Evolutionary conservation across 805 yeast genomes (phyloP), one percentile per base, ranked within the genome.

Genomic region (Candida broadrunensis): DNA sequence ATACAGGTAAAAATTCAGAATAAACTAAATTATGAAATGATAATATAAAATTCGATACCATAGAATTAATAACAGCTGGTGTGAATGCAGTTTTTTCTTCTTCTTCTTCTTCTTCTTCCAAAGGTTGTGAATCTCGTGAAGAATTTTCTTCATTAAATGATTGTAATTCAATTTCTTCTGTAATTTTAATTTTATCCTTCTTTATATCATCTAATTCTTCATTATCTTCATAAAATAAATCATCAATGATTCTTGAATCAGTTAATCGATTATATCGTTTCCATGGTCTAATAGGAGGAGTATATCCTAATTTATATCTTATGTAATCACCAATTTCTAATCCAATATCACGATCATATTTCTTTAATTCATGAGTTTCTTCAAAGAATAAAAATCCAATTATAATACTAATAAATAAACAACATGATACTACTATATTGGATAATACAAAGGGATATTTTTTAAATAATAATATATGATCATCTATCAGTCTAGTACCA

Each of bases 1-100:
- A 73, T 3, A 80, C 70, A 1, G 85, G 84, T 32, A 79, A 48
- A 38, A 80, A 74, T 53, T 78, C 82, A 33, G 73, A 72, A 51
- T 61, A 74, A 4, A 75, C 78, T 12, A 72, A 60, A 9, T 62
- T 50, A 51, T 75, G 80, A 37, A 75, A 63, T n/a, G 75, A 60
- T 51, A 71, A 55, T 20, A 67, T 50, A 36, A 74, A 68, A 48
- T 70, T 52, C 56, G 71, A 36, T 55, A 55, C 16, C 38, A 65
- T 58, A 5, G 63, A 49, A 29, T 54, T 53, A 1, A 61, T 32
- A 19, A 63, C 63, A 6, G 55, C 49, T 11, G 50, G 50, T n/a
- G 59, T 52, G 43, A 65, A 52, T 15, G 43, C 35, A 9, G 38
- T 26, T 49, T 44, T 36, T 27, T 24, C 23, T 16, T 32, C 37